Evolutionary conservation across 2,329 filamentous ascomycete genomes (phyloP).

Genomic region (Cadophora luteo-olivacea): DNA sequence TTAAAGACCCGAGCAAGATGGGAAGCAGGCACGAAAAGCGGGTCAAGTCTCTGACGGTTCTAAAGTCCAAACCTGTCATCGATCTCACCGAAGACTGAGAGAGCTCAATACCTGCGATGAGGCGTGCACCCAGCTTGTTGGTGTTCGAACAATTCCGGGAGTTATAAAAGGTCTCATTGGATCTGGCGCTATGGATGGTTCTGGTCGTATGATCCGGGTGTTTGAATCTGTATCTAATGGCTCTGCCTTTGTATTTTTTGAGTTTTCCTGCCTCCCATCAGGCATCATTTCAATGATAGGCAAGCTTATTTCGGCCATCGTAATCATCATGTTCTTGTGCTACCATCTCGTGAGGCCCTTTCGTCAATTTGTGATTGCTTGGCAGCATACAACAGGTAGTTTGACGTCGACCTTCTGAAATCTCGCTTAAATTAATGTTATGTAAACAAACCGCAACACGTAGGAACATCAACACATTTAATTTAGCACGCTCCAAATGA

Average conservation of each 20-base stretch:
- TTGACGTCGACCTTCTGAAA: neutral
- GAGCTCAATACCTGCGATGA: no score
- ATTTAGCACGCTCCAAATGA: neutral
- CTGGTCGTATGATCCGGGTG: neutral
- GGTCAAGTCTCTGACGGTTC: neutral
- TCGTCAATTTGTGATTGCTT: neutral
- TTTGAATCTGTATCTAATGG: no score
- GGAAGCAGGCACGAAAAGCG: conserved; percentile 8
- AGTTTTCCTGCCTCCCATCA: neutral
- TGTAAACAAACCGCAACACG: neutral
- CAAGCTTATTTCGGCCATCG: neutral
- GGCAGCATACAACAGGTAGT: neutral
- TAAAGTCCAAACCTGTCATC: conserved; percentile 12
- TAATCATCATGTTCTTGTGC: neutral
- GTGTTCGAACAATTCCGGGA: no score
- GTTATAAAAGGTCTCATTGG: neutral
- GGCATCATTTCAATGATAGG: neutral
- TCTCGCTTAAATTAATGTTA: neutral
- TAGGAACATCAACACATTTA: neutral
- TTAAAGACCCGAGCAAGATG: conserved; percentile 11
- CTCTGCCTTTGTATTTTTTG: neutral
- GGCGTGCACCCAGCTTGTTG: no score
- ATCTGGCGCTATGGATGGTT: neutral
- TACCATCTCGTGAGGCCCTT: neutral
- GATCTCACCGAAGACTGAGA: conserved; percentile 22